Evolutionary conservation across 345 rosid species (phyloP).

Genomic region (Triadica sebifera): DNA sequence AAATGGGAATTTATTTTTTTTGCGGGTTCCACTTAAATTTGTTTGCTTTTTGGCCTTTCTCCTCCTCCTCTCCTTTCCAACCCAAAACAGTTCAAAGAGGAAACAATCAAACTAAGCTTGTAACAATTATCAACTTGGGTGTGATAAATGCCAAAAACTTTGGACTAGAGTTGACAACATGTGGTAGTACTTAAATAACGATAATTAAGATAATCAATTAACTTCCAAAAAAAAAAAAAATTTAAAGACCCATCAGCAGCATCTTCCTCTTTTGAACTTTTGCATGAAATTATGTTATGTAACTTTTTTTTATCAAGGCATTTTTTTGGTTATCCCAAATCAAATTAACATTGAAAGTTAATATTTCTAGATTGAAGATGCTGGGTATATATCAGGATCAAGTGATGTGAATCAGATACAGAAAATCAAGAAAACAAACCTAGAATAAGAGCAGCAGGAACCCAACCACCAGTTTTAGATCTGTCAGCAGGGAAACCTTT

Average conservation of each 20-base stretch:
- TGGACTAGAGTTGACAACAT: not conserved
- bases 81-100: not conserved
- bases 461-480: constrained; percentile 73
- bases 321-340: not conserved
- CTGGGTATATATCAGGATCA: no score
- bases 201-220: no score
- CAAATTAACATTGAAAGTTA: not conserved
- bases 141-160: constrained; percentile 1
- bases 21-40: not conserved
- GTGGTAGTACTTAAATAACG: no score
- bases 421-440: constrained; percentile 33
- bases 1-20: not conserved
- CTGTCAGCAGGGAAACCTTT: constrained; percentile 54
- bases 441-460: constrained; percentile 58
- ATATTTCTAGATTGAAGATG: no score
- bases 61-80: not conserved
- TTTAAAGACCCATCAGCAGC: no score
- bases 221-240: no score
- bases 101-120: not conserved
- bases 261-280: no score
- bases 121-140: not conserved
- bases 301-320: no score
- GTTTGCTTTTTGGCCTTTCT: not conserved
- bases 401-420: not conserved
- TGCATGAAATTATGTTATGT: no score